Percentiles rank a stretch among this genome's conserved stretches.
Conservation (phyloP, 495 filamentous ascomycete genomes). For the Podospora bellae-mahoneyi region DNA sequence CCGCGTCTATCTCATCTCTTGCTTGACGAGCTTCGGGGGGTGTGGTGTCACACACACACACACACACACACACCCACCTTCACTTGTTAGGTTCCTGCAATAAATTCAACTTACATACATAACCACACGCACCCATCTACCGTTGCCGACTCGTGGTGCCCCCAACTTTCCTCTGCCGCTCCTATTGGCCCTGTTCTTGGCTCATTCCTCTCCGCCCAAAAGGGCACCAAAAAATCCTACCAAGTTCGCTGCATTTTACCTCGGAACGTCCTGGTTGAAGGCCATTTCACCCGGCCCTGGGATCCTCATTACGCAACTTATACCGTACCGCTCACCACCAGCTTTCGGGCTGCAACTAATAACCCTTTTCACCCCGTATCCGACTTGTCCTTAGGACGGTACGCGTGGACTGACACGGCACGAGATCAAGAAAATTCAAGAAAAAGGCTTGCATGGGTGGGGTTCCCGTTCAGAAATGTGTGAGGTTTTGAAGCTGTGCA, state of each 20-base stretch:
- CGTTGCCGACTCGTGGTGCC: constrained; percentile 14
- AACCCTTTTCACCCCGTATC: constrained; percentile 12
- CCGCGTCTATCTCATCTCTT: constrained; percentile 4
- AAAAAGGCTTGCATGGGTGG: not conserved
- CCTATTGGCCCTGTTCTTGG: constrained; percentile 14
- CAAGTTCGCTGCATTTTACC: not conserved
- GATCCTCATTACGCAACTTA: not conserved
- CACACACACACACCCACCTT: not conserved
- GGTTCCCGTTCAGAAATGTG: constrained; percentile 5
- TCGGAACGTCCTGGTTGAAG: not conserved
- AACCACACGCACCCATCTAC: not conserved
- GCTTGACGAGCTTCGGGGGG: constrained; percentile 5
- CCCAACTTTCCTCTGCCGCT: constrained; percentile 4
- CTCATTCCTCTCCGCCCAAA: constrained; percentile 7
- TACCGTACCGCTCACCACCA: not conserved
- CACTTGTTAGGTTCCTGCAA: constrained; percentile 7
- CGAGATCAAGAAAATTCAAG: not conserved
- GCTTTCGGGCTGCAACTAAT: not conserved
- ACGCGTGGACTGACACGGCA: constrained; percentile 2
- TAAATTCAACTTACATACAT: constrained; percentile 8
- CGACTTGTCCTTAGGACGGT: constrained; percentile 13
- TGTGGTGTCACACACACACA: constrained; percentile 9
- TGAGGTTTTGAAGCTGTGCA: constrained; percentile 1
- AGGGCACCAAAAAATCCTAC: constrained; percentile 17
- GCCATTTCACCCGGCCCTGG: not conserved